Conservation (phyloP, 441 rosid species). For the Isatis lusitanica region DNA sequence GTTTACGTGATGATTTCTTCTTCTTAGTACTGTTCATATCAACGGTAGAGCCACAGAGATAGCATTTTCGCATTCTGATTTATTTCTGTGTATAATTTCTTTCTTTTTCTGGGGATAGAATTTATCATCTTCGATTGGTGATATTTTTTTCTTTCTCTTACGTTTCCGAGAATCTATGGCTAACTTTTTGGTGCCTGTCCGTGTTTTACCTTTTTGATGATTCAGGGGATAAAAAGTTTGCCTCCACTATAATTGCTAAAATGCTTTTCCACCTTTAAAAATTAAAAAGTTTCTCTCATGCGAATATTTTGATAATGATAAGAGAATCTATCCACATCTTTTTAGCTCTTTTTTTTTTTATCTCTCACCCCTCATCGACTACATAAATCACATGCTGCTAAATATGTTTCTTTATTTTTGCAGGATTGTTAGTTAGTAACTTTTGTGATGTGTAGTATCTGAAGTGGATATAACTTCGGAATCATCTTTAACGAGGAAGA, state of each 20-base stretch:
- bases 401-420: neutral
- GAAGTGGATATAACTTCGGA: neutral
- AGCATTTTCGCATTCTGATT: neutral
- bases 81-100: neutral
- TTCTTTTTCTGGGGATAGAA: neutral
- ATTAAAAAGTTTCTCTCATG: too few relatives aligned
- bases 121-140: neutral
- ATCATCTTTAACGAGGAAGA: slow-evolving; percentile 21
- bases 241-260: slow-evolving; percentile 13
- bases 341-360: neutral
- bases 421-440: slow-evolving; percentile 18
- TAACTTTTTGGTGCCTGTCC: slow-evolving; percentile 22
- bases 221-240: slow-evolving; percentile 5
- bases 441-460: slow-evolving; percentile 19
- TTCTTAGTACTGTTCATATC: neutral
- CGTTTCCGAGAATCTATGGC: slow-evolving; percentile 21
- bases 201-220: slow-evolving; percentile 18
- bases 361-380: neutral
- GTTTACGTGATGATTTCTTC: neutral
- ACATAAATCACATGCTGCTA: neutral
- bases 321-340: slow-evolving; percentile 7
- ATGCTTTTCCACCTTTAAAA: slow-evolving; percentile 5
- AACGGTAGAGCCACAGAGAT: neutral
- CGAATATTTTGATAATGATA: neutral
- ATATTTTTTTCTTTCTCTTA: neutral